Evolutionary conservation across 352 stramenopile genomes (phyloP).

Genomic region (Saprolegnia diclina): DNA sequence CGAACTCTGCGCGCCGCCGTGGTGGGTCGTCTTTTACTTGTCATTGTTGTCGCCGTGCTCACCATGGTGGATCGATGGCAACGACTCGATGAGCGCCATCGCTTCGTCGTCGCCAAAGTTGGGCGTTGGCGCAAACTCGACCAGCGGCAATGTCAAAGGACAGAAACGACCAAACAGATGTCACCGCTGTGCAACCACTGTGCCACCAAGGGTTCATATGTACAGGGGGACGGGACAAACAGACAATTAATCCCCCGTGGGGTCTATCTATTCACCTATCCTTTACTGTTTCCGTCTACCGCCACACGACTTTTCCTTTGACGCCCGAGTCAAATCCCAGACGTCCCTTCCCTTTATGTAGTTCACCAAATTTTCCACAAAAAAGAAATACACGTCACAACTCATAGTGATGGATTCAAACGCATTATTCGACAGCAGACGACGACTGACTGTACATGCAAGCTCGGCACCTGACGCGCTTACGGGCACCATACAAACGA

Average conservation of each 20-base stretch:
- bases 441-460: background rate
- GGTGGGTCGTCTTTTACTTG: slow-evolving; percentile 56
- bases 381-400: too few relatives aligned
- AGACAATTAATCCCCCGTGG: too few relatives aligned
- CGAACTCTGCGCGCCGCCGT: slow-evolving; percentile 68
- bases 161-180: slow-evolving; percentile 91
- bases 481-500: slow-evolving; percentile 12
- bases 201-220: too few relatives aligned
- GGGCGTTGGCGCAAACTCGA: slow-evolving; percentile 87
- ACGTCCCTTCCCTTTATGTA: too few relatives aligned
- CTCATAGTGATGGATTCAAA: too few relatives aligned
- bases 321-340: too few relatives aligned
- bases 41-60: slow-evolving; percentile 30
- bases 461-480: background rate
- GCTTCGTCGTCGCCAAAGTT: slow-evolving; percentile 67
- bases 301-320: too few relatives aligned
- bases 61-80: slow-evolving; percentile 36
- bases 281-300: too few relatives aligned
- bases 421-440: too few relatives aligned
- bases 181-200: slow-evolving; percentile 84
- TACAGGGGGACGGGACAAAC: too few relatives aligned
- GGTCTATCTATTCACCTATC: too few relatives aligned
- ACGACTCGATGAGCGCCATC: slow-evolving; percentile 65
- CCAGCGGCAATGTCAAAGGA: slow-evolving; percentile 94
- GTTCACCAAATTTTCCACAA: too few relatives aligned